phyloP scores from a whole-genome alignment of 495 filamentous ascomycete species.

The Xanthoparmelia taractica region DNA sequence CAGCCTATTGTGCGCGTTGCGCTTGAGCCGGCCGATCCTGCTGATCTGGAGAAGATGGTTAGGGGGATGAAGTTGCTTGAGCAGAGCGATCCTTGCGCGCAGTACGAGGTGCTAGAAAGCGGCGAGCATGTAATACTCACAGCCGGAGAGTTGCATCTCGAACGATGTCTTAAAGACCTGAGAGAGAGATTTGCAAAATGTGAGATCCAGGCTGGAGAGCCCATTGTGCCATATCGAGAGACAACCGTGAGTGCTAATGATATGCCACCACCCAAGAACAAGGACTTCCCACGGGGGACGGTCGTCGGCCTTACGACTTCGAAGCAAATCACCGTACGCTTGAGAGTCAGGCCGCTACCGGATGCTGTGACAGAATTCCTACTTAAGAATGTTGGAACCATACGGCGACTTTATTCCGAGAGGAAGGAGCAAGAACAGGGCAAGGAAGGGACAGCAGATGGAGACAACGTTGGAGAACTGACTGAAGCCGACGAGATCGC shows the following conservation, averaged over 20 bases:
- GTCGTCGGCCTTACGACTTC: slow-evolving; percentile 68
- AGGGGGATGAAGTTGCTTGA: slow-evolving; percentile 78
- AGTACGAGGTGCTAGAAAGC: slow-evolving; percentile 86
- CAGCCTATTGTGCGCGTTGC: slow-evolving; percentile 93
- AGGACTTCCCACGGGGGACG: slow-evolving; percentile 78
- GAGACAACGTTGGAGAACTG: slow-evolving; percentile 33
- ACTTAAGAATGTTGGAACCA: slow-evolving; percentile 63
- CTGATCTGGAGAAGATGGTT: slow-evolving; percentile 89
- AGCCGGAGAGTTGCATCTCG: slow-evolving; percentile 88
- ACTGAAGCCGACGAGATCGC: slow-evolving; percentile 32
- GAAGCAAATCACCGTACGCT: slow-evolving; percentile 70
- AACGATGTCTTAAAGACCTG: slow-evolving; percentile 90
- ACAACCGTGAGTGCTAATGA: slow-evolving; percentile 79
- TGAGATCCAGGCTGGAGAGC: slow-evolving; percentile 87
- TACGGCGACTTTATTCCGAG: slow-evolving; percentile 73
- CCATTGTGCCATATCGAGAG: slow-evolving; percentile 94
- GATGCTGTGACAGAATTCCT: slow-evolving; percentile 75
- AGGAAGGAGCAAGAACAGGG: slow-evolving; percentile 38
- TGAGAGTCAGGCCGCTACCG: slow-evolving; percentile 78
- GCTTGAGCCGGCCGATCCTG: slow-evolving; percentile 79
- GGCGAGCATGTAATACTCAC: slow-evolving; percentile 95
- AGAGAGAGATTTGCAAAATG: slow-evolving; percentile 88
- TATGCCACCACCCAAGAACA: slow-evolving; percentile 82
- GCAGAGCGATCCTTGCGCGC: slow-evolving; percentile 90
- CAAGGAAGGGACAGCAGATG: slow-evolving; percentile 22